phyloP scores from a whole-genome alignment of 164 flowering plant species.

The Chloranthus sessilifolius region DNA sequence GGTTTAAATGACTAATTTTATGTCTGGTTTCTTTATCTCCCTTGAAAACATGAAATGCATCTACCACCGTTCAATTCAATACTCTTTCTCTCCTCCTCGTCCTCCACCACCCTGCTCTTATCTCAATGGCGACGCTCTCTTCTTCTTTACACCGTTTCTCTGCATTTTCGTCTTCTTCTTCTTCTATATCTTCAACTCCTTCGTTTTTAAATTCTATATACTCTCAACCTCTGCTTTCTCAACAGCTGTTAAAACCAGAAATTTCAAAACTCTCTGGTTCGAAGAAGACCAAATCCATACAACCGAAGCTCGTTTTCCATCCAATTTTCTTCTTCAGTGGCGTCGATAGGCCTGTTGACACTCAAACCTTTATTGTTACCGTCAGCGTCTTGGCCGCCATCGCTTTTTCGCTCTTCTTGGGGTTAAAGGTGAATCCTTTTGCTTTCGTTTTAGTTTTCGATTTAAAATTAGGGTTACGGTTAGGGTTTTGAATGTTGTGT shows the following conservation, averaged over 20 bases:
- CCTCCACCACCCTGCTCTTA: no score
- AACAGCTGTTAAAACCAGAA: slow-evolving; percentile 5
- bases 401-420: slow-evolving; percentile 76
- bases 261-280: not conserved
- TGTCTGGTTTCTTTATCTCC: no score
- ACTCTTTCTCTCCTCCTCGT: no score
- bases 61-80: no score
- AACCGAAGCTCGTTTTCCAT: slow-evolving; percentile 29
- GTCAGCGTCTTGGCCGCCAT: slow-evolving; percentile 75
- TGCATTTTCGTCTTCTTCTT: slow-evolving; percentile 15
- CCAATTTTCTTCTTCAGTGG: slow-evolving; percentile 47
- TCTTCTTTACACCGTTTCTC: slow-evolving; percentile 22
- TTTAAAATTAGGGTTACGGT: not conserved
- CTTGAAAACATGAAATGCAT: no score
- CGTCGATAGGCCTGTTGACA: slow-evolving; percentile 48
- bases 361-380: slow-evolving; percentile 65
- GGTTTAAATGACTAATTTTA: no score
- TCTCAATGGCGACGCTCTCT: slow-evolving; percentile 40
- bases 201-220: slow-evolving; percentile 1
- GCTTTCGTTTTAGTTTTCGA: not conserved
- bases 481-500: no score
- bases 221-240: slow-evolving; percentile 9
- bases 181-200: slow-evolving; percentile 9
- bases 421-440: slow-evolving; percentile 52
- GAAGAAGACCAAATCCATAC: slow-evolving; percentile 9